Evolutionary conservation across 164 flowering plant genomes (phyloP), one percentile per base, ranked within the genome.

Genomic region (Hamamelis virginiana): DNA sequence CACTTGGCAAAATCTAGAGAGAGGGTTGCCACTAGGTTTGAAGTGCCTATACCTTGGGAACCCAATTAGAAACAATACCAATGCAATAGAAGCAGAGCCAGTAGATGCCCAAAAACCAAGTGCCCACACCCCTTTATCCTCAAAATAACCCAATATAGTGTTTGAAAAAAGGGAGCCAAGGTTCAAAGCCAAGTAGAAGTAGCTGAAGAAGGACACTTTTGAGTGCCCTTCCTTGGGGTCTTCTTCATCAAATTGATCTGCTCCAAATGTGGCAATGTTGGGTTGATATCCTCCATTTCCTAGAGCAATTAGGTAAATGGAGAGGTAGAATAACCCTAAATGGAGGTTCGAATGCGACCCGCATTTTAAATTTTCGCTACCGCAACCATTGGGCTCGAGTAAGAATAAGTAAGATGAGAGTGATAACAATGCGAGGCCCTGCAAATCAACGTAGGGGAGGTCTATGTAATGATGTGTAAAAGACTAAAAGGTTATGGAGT

Each of bases 211-310:
- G 22, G 90, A 73, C 15, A 84, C 75, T 51, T 86, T 88, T 10
- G 89, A 83, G 68, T 68, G 72, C 19, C 82, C 80, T 74, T 88
- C 90, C 13, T 77, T 74, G 1, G 82, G 77, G 67, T 83, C 77
- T 14, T 78, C 80, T 38, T 73, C 89, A 58, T 87, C 91, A 56
- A 88, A 88, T 65, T 86, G 92, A 67, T 86, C 92, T 0, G 91
- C 87, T 27, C 95, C 91, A 61, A 86, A 80, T 14, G 92, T 84
- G 0, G 89, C 90, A 27, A 87, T 87, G 63, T 75, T 87, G 2
- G 92, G 90, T 72, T 86, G 89, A 65, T 87, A 86, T 25, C 92
- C 92, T 66, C 92, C 90, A 26, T 86, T 77, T 15, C 92, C 92
- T 0, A 88, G 78, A 67, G 92, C 92, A 13, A 86, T 68, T 5